These are phyloP conservation scores for Wickerhamomyces queroliae DNA, from an alignment of 805 yeast species.

Conservation along the genomic window DNA sequence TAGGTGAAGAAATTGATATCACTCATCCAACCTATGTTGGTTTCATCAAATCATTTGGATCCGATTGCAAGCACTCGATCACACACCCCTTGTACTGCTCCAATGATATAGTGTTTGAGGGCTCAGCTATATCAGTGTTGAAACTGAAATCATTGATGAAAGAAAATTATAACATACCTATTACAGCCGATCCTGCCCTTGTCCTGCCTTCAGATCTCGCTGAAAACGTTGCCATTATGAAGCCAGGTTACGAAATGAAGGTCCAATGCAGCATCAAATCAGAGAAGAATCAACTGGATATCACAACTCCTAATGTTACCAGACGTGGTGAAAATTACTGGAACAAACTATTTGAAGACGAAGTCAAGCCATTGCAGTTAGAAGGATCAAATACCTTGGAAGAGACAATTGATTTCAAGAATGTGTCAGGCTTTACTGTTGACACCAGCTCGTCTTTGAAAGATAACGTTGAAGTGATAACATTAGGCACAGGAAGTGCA, in stretches of 20 bases:
- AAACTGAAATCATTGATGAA: conserved; percentile 52
- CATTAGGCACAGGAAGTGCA: conserved; percentile 93
- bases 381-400: conserved; percentile 5
- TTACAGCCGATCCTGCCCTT: conserved; percentile 22
- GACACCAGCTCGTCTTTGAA: conserved; percentile 21
- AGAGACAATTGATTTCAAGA: conserved; percentile 1
- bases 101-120: conserved; percentile 51
- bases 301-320: conserved; percentile 7
- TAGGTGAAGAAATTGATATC: conserved; percentile 58
- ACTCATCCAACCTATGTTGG: conserved; percentile 34
- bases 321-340: conserved; percentile 16
- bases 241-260: conserved; percentile 16
- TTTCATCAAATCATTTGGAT: conserved; percentile 52
- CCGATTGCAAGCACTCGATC: conserved; percentile 50
- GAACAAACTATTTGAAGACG: conserved; percentile 20
- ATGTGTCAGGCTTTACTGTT: conserved; percentile 18
- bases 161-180: conserved; percentile 33
- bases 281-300: conserved; percentile 7
- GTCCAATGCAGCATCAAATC: conserved; percentile 14
- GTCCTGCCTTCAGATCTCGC: conserved; percentile 12
- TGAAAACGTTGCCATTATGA: conserved; percentile 8
- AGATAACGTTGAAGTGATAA: conserved; percentile 59
- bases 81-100: conserved; percentile 68
- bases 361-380: conserved; percentile 22
- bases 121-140: conserved; percentile 46